These are phyloP conservation scores for Pouteria glomerata DNA, from an alignment of 148 eudicot species.

Conservation along the genomic window DNA sequence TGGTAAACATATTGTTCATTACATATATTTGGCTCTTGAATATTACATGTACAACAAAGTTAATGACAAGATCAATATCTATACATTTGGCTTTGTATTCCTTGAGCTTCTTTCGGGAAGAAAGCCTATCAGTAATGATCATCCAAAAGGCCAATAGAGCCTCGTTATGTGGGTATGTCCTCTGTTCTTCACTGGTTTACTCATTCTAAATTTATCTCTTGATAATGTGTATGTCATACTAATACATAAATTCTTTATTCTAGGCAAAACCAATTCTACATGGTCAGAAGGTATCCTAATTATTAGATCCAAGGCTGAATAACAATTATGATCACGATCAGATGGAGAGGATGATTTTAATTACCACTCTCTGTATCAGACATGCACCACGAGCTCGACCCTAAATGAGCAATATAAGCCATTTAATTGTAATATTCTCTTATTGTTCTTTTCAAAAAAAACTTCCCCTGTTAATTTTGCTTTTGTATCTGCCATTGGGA, in stretches of 20 bases:
- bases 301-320: slow-evolving; percentile 59
- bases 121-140: slow-evolving; percentile 67
- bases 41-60: slow-evolving; percentile 91
- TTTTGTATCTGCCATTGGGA: too few species aligned
- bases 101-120: too few species aligned
- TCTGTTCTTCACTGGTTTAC: background rate
- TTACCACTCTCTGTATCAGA: slow-evolving; percentile 83
- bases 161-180: slow-evolving; percentile 88
- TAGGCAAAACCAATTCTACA: slow-evolving; percentile 79
- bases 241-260: background rate
- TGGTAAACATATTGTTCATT: slow-evolving; percentile 6
- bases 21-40: slow-evolving; percentile 95
- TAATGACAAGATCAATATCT: slow-evolving; percentile 76
- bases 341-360: slow-evolving; percentile 79
- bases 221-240: background rate
- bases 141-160: slow-evolving; percentile 81
- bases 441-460: too few species aligned
- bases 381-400: slow-evolving; percentile 81
- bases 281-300: slow-evolving; percentile 49
- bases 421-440: background rate
- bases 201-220: background rate
- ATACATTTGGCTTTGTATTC: slow-evolving; percentile 91
- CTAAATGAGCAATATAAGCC: slow-evolving; percentile 57
- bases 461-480: background rate
- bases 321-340: slow-evolving; percentile 47